phyloP scores from a whole-genome alignment of 495 filamentous ascomycete species.

The Penicillium samsonianum region DNA sequence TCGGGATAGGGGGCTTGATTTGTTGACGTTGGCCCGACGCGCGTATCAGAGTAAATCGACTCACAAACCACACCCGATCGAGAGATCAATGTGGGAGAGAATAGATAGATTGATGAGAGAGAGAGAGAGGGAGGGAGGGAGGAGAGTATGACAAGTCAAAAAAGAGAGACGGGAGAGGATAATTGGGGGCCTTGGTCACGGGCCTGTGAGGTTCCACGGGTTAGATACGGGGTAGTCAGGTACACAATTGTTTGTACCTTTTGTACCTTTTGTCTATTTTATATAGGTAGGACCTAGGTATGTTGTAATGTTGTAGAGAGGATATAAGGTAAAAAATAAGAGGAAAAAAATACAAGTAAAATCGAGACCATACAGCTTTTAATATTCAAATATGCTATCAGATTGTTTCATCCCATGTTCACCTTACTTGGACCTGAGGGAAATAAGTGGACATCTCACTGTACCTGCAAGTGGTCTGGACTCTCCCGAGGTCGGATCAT shows the following conservation, averaged over 20 bases:
- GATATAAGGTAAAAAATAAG: too few species aligned
- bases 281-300: neutral
- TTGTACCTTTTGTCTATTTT: neutral
- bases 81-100: neutral
- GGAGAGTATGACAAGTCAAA: neutral
- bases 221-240: slow-evolving; percentile 14
- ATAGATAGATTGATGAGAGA: slow-evolving; percentile 10
- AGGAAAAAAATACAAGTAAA: neutral
- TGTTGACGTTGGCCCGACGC: slow-evolving; percentile 1
- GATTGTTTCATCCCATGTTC: slow-evolving; percentile 15
- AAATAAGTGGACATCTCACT: neutral
- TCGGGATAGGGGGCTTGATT: neutral
- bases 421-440: slow-evolving; percentile 11
- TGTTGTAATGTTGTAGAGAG: too few species aligned
- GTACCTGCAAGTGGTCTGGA: neutral
- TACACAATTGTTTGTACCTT: neutral
- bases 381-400: neutral
- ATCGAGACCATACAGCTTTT: neutral
- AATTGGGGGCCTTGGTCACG: slow-evolving; percentile 12
- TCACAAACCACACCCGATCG: neutral
- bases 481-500: slow-evolving; percentile 16
- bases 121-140: neutral
- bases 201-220: slow-evolving; percentile 11
- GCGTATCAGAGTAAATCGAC: neutral
- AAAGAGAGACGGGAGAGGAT: slow-evolving; percentile 14